These are phyloP conservation scores for Globisporangium middletonii DNA, from an alignment of 352 stramenopile genomes.

Conservation along the genomic window DNA sequence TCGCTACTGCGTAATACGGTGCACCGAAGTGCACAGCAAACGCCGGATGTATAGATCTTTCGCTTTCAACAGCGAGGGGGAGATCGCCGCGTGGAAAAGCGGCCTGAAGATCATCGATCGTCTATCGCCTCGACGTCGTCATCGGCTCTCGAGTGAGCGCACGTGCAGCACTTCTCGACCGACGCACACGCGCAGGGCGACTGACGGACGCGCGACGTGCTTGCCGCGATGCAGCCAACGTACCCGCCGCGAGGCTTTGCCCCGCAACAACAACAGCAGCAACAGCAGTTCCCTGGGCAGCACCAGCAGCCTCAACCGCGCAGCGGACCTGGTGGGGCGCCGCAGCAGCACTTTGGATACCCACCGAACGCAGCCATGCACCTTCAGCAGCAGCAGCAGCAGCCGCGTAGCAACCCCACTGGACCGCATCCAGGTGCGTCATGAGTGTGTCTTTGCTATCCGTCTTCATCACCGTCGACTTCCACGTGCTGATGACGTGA, in stretches of 20 bases:
- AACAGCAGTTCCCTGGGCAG: slow-evolving; percentile 12
- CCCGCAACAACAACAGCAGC: background rate
- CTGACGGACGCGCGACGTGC: background rate
- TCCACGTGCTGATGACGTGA: background rate
- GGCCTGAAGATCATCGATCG: background rate
- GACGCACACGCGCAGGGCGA: too few relatives aligned
- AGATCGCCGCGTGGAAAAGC: slow-evolving; percentile 12
- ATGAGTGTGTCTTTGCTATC: too few relatives aligned
- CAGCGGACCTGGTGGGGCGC: slow-evolving; percentile 10
- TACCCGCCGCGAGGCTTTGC: slow-evolving; percentile 32
- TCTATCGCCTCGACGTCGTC: too few relatives aligned
- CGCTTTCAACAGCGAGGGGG: slow-evolving; percentile 1
- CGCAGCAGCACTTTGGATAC: slow-evolving; percentile 10
- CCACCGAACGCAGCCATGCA: slow-evolving; percentile 6
- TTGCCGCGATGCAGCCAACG: slow-evolving; percentile 30
- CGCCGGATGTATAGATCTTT: slow-evolving; percentile 5
- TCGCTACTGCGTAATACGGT: too few relatives aligned
- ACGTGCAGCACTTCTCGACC: too few relatives aligned
- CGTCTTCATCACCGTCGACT: background rate
- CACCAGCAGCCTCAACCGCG: slow-evolving; percentile 9
- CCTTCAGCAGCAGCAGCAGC: slow-evolving; percentile 6
- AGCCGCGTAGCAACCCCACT: slow-evolving; percentile 6
- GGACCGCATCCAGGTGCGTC: slow-evolving; percentile 7
- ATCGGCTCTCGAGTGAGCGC: too few relatives aligned
- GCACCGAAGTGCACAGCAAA: background rate